A percentile compares a stretch with the other conserved stretches of the same genome.
These are phyloP conservation scores for Aspergillus arachidicola DNA, from an alignment of 2,329 filamentous ascomycete species.

Conservation along the genomic window DNA sequence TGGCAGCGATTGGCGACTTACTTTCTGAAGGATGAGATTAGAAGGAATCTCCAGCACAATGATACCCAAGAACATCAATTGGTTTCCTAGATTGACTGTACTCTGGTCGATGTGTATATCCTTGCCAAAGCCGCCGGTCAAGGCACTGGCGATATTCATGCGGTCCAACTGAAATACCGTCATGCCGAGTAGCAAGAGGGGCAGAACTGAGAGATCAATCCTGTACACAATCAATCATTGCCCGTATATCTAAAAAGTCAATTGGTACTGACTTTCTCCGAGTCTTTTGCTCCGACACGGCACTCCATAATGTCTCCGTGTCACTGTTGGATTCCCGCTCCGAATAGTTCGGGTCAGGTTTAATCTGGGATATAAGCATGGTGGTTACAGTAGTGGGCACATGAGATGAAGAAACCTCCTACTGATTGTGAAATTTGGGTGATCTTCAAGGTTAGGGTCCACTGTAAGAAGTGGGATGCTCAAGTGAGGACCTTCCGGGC, in stretches of 20 bases:
- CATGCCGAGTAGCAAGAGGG: not conserved
- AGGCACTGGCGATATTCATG: constrained; percentile 55
- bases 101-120: constrained; percentile 49
- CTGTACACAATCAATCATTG: not conserved
- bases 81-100: constrained; percentile 57
- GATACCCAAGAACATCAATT: constrained; percentile 56
- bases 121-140: constrained; percentile 52
- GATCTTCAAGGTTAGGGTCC: not conserved
- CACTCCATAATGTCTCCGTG: not conserved
- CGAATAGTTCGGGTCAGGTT: not conserved
- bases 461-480: not conserved
- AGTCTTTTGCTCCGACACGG: not conserved
- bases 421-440: not conserved
- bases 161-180: constrained; percentile 57
- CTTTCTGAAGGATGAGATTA: constrained; percentile 44
- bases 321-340: not conserved
- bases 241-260: no score
- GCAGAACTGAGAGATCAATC: not conserved
- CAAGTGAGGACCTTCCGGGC: not conserved
- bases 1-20: not conserved
- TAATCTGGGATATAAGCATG: not conserved
- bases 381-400: not conserved
- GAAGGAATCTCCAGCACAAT: constrained; percentile 56
- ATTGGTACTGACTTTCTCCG: not conserved
- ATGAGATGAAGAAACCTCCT: not conserved